A percentile compares a stretch with the other conserved stretches of the same genome.
Evolutionary conservation across 805 yeast species (phyloP).

Genomic region (Myxozyma neotropica): DNA sequence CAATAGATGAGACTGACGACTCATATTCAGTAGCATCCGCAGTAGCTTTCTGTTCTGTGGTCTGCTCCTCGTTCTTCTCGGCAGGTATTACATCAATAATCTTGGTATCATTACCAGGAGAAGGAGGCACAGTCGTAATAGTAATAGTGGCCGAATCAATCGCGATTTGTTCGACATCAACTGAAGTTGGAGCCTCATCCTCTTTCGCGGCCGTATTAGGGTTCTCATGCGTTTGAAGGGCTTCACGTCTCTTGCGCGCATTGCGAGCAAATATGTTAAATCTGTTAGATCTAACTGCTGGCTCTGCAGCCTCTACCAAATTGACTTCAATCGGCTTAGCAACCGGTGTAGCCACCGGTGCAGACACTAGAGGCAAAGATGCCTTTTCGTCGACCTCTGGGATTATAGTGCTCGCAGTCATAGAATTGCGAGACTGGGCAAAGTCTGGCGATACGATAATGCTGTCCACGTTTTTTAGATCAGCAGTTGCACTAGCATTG

Average conservation of each 20-base stretch:
- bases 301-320: neutral
- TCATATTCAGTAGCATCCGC: no score
- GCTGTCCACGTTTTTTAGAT: neutral
- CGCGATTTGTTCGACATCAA: neutral
- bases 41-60: neutral
- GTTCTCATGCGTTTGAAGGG: neutral
- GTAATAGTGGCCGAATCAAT: slow-evolving; percentile 3
- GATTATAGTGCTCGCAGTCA: neutral
- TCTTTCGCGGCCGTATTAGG: neutral
- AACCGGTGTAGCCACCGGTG: no score
- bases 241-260: neutral
- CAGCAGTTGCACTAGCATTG: neutral
- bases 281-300: neutral
- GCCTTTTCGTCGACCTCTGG: neutral
- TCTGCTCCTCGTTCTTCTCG: neutral
- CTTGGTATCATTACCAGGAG: slow-evolving; percentile 5
- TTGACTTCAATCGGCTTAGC: no score
- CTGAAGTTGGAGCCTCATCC: neutral
- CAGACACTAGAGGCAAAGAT: neutral
- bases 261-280: neutral
- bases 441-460: neutral
- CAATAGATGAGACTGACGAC: neutral
- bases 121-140: slow-evolving; percentile 15
- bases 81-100: slow-evolving; percentile 6
- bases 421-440: neutral